phyloP scores from a whole-genome alignment of 768 basidiomycete species.

The Gautieria morchelliformis region DNA sequence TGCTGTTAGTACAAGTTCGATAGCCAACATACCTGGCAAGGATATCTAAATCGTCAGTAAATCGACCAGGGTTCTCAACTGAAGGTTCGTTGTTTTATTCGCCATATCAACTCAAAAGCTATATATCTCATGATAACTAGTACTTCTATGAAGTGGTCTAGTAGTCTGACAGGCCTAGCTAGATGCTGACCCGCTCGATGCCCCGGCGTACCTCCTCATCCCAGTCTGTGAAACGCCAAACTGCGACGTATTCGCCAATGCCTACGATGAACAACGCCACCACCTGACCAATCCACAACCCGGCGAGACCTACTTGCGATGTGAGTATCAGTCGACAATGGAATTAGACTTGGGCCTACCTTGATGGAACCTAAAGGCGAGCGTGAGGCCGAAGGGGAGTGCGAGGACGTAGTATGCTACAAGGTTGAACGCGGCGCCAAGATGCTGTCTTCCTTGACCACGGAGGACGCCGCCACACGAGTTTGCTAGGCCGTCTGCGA shows the following conservation, averaged over 20 bases:
- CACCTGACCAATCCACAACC: conserved; percentile 59
- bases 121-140: neutral
- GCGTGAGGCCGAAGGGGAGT: conserved; percentile 40
- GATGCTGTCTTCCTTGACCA: conserved; percentile 53
- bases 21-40: too few relatives aligned
- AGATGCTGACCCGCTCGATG: conserved; percentile 4
- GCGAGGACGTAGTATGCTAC: conserved; percentile 53
- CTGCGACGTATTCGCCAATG: conserved; percentile 52
- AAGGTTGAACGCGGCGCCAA: conserved; percentile 67
- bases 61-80: too few relatives aligned
- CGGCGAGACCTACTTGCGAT: conserved; percentile 30
- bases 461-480: conserved; percentile 41
- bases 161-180: neutral
- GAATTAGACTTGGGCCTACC: neutral
- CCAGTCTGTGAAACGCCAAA: conserved; percentile 45
- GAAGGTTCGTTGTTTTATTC: too few relatives aligned
- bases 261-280: conserved; percentile 66
- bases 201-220: conserved; percentile 35
- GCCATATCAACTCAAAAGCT: too few relatives aligned
- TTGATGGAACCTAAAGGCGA: conserved; percentile 32
- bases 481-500: conserved; percentile 43
- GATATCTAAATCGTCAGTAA: too few relatives aligned
- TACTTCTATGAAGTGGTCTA: too few relatives aligned
- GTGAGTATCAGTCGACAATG: conserved; percentile 9
- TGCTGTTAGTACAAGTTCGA: too few relatives aligned